Percentiles rank a stretch among this genome's conserved stretches.
phyloP scores from a whole-genome alignment of 805 yeast species.

The Nakazawaea ambrosiae region DNA sequence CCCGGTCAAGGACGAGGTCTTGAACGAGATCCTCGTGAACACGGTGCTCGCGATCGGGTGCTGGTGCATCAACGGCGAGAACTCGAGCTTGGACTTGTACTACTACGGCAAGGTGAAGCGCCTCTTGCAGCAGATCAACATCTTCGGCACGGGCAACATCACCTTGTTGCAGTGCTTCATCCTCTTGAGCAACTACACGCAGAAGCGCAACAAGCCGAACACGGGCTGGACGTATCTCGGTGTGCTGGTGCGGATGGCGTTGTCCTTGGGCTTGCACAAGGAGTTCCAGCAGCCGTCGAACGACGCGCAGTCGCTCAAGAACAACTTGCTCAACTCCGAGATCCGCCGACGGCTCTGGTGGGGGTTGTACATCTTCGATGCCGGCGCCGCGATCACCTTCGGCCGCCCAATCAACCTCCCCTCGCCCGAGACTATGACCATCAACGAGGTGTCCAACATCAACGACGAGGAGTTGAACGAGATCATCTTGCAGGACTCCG shows the following conservation, averaged over 20 bases:
- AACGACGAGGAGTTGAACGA: constrained; percentile 33
- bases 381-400: constrained; percentile 56
- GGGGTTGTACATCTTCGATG: constrained; percentile 58
- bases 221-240: constrained; percentile 67
- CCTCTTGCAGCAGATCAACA: constrained; percentile 30
- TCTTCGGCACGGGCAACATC: constrained; percentile 55
- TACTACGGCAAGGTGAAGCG: constrained; percentile 50
- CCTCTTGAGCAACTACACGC: constrained; percentile 52
- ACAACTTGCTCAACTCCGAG: constrained; percentile 39
- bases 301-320: constrained; percentile 16
- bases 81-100: constrained; percentile 41
- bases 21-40: constrained; percentile 49
- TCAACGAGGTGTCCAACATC: constrained; percentile 42
- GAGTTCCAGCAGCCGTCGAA: constrained; percentile 34
- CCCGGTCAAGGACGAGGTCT: constrained; percentile 33
- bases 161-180: constrained; percentile 46
- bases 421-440: constrained; percentile 36
- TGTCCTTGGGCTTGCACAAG: constrained; percentile 54
- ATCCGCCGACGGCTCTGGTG: constrained; percentile 61
- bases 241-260: constrained; percentile 58
- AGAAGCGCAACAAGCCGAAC: constrained; percentile 58
- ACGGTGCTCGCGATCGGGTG: constrained; percentile 62
- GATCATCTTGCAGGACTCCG: constrained; percentile 17
- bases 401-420: constrained; percentile 60
- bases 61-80: constrained; percentile 56